phyloP scores from a whole-genome alignment of 2,329 filamentous ascomycete genomes.

The Monosporascus ibericus region DNA sequence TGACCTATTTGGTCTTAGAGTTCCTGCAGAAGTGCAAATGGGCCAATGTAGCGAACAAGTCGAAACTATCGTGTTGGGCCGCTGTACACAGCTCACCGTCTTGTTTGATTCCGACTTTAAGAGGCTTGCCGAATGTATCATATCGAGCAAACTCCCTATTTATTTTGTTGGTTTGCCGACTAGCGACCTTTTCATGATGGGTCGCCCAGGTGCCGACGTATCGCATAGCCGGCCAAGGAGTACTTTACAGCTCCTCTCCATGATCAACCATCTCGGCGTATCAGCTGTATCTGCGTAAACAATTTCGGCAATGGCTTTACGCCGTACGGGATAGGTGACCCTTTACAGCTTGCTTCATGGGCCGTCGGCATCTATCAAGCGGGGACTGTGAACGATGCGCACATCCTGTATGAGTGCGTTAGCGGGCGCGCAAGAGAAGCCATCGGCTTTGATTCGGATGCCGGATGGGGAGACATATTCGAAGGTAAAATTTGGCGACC shows the following conservation, averaged over 20 bases:
- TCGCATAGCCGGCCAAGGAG: slow-evolving; percentile 39
- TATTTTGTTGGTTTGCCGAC: slow-evolving; percentile 65
- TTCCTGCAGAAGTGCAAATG: slow-evolving; percentile 45
- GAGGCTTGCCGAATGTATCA: slow-evolving; percentile 40
- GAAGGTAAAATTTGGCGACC: too few species aligned
- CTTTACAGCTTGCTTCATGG: slow-evolving; percentile 54
- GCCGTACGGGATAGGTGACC: slow-evolving; percentile 62
- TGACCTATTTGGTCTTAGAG: slow-evolving; percentile 49
- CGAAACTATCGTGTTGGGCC: slow-evolving; percentile 54
- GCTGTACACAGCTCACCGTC: slow-evolving; percentile 61
- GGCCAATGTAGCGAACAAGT: slow-evolving; percentile 29
- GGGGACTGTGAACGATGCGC: slow-evolving; percentile 52
- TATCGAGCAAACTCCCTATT: slow-evolving; percentile 45
- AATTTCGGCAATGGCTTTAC: slow-evolving; percentile 74
- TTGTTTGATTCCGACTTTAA: slow-evolving; percentile 45
- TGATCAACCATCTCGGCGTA: slow-evolving; percentile 53
- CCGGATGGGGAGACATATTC: too few species aligned
- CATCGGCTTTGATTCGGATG: too few species aligned
- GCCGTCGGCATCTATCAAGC: slow-evolving; percentile 63
- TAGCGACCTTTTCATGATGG: slow-evolving; percentile 70
- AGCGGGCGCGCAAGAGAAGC: too few species aligned
- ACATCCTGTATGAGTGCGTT: too few species aligned
- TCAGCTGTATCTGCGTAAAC: slow-evolving; percentile 60
- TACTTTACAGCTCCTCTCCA: slow-evolving; percentile 53
- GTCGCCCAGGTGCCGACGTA: slow-evolving; percentile 26